phyloP scores from a whole-genome alignment of 768 basidiomycete species.

The Lentinula boryana region DNA sequence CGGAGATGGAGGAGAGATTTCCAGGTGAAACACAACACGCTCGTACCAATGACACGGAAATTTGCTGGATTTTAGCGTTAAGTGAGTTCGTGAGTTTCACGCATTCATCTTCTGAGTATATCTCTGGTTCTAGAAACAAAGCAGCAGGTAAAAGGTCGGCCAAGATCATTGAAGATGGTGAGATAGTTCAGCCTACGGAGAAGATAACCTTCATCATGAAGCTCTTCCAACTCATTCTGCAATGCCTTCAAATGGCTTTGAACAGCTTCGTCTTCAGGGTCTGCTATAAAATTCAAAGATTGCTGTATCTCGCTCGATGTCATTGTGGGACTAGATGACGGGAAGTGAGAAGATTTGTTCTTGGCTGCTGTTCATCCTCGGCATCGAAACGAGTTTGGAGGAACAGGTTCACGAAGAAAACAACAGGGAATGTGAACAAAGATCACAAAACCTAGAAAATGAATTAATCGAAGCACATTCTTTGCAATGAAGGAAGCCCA shows the following conservation, averaged over 20 bases:
- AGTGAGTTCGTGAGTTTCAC: background rate
- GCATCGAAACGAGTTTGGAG: no score
- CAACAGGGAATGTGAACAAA: no score
- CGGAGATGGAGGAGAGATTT: background rate
- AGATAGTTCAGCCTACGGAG: background rate
- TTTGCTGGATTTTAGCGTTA: background rate
- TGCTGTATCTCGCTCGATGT: no score
- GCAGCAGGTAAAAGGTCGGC: no score
- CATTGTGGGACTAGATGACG: no score
- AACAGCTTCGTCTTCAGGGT: background rate
- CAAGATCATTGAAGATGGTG: no score
- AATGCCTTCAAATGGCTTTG: background rate
- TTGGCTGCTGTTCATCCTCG: no score
- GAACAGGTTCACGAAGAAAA: no score
- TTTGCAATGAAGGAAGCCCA: no score
- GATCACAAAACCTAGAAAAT: no score
- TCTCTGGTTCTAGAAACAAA: background rate
- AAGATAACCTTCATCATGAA: background rate
- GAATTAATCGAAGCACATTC: no score
- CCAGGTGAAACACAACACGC: background rate
- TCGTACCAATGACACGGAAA: background rate
- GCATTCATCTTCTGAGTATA: background rate
- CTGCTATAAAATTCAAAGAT: background rate
- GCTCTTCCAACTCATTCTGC: background rate
- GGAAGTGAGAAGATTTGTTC: no score